Evolutionary conservation across 2,329 filamentous ascomycete species (phyloP), one percentile per base, ranked within the genome.

Genomic region (Coniochaeta sp.): DNA sequence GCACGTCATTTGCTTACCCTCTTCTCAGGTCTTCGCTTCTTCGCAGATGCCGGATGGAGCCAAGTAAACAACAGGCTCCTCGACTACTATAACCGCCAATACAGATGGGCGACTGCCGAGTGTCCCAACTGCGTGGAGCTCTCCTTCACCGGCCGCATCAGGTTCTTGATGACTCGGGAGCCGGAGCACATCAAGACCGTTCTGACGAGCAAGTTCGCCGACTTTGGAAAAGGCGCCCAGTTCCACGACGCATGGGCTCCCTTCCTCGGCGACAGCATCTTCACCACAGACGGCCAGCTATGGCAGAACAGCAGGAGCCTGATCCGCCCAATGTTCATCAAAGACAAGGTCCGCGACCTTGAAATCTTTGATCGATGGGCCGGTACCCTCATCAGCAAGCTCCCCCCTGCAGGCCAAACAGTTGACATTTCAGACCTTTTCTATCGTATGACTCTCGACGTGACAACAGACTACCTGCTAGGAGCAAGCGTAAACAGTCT

Each of bases 401-500:
- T 91, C 9, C 84, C 85, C 0, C 69, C 69, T 0, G 74, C 82
- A 61, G 79, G 86, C 55, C 71, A 75, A 1, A 79, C 77, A 0
- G 78, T 89, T 11, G 82, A 89, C 64, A 73, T 89, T 31, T 82
- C 85, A 65, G 78, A 81, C 12, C 71, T 88, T 9, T 87, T 89
- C 67, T 89, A 89, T 67, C 79, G 81, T 59, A 78, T 89, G 67
- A 88, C 86, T 0, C 77, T 90, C 19, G 87, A 90, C 62, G 82
- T 84, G 0, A 84, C 86, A 0, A 89, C 86, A 0, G 84, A 87
- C 54, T 88, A 90, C 64, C 73, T 90, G 5, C 86, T 90, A 55
- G 87, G 88, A 7, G 76, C 83, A 55, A 83, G 79, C 58, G 79
- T 79, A 3, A 73, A 78, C 62, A 78, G 77, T 16, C 66, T 83